Percentiles rank a stretch among this genome's conserved stretches.
phyloP scores from a whole-genome alignment of 352 stramenopile genomes.

The Ochromonadaceae sp. region DNA sequence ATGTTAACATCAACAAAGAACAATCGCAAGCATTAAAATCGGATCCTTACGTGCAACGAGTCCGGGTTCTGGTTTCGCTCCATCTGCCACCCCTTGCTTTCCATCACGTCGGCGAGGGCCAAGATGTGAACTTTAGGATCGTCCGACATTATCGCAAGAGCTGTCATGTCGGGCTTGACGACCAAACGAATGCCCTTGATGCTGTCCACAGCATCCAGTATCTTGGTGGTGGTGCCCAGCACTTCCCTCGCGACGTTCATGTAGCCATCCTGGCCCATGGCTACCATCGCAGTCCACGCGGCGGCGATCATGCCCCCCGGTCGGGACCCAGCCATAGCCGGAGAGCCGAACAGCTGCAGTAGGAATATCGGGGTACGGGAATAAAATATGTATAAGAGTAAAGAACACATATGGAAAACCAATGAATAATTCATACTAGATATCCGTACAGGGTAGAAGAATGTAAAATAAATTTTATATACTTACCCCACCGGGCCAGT shows the following conservation, averaged over 20 bases:
- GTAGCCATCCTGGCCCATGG: conserved; percentile 54
- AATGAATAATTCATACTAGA: no score
- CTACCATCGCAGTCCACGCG: conserved; percentile 64
- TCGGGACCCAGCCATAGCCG: conserved; percentile 41
- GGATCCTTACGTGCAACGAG: conserved; percentile 15
- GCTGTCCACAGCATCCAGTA: conserved; percentile 16
- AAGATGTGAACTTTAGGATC: conserved; percentile 17
- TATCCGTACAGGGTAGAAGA: no score
- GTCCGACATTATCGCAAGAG: conserved; percentile 15
- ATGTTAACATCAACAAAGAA: background rate
- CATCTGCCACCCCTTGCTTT: conserved; percentile 21
- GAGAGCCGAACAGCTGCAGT: conserved; percentile 15
- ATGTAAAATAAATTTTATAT: conserved; percentile 72
- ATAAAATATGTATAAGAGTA: no score
- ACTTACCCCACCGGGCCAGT: conserved; percentile 71
- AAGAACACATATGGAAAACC: no score
- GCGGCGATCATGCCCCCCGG: conserved; percentile 55
- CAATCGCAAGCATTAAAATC: background rate
- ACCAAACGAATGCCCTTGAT: conserved; percentile 11
- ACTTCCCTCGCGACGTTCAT: conserved; percentile 18
- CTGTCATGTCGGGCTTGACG: conserved; percentile 19
- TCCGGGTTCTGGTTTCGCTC: conserved; percentile 17
- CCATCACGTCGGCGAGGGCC: conserved; percentile 20
- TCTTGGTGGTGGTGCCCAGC: conserved; percentile 11
- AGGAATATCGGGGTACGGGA: no score